Evolutionary conservation across 139 green algal species (phyloP), one percentile per base, ranked within the genome.

Genomic region (Bryopsis sp.): DNA sequence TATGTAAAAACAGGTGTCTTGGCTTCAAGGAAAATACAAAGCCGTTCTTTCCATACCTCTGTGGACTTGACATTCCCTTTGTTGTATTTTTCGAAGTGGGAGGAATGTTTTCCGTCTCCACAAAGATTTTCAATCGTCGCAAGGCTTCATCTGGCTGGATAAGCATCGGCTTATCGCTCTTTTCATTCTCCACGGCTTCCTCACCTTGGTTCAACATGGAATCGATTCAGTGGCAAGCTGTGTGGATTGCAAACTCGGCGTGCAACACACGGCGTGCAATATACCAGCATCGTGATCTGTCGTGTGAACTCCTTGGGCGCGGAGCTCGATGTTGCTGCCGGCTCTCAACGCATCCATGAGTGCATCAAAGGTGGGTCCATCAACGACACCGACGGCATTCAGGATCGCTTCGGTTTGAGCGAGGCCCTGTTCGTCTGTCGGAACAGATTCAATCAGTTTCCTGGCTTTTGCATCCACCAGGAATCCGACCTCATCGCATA

Each of bases 401-500:
- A 90, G 47, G 2, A 93, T 76, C 34, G 68, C 68, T 48, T 86
- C 81, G 0, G 75, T 74, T 8, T 68, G 67, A 32, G 84, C 72
- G n/a, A 79, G 47, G 22, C 76, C 75, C 4, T 70, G 71, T 58
- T 87, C 82, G 48, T 81, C 74, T n/a, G 67, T 24, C 38, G 57
- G 15, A 72, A 58, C 36, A 74, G 69, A 48, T 28, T 79, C 70
- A 24, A 84, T 74, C 72, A 82, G 66, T 39, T 72, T 71, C 19
- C 60, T 47, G 31, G 76, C 76, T 67, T 84, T 84, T 7, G 60
- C 37, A 58, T 90, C 83, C 19, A 88, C 48, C 26, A 94, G 74
- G 72, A 91, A 94, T 39, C 82, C 85, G 22, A 81, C 81, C 74
- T 94, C 87, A 43, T 89, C 81, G 8, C 72, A 79, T 37, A 94